A percentile compares a stretch with the other conserved stretches of the same genome.
phyloP scores from a whole-genome alignment of 768 basidiomycete genomes.

The Tricholoma terreum region DNA sequence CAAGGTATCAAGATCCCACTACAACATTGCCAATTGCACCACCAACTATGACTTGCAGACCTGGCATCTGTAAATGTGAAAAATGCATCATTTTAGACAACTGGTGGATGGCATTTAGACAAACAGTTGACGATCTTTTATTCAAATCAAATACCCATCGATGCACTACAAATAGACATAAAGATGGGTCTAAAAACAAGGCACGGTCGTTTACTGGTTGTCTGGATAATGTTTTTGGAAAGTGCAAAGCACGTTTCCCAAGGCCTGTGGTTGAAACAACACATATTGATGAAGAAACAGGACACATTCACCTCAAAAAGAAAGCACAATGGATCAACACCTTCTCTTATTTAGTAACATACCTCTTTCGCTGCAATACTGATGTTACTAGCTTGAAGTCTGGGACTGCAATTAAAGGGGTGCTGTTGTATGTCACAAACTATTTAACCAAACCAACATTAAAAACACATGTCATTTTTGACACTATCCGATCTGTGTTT shows the following conservation, averaged over 20 bases:
- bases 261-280: no score
- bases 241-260: conserved; percentile 38
- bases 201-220: conserved; percentile 18
- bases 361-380: conserved; percentile 36
- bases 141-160: conserved; percentile 27
- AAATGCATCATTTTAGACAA: conserved; percentile 16
- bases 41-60: conserved; percentile 11
- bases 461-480: conserved; percentile 39
- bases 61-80: conserved; percentile 3
- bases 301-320: conserved; percentile 29
- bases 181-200: conserved; percentile 11
- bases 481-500: conserved; percentile 16
- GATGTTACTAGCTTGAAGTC: conserved; percentile 37
- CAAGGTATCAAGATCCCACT: conserved; percentile 15
- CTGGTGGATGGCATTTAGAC: conserved; percentile 15
- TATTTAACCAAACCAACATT: conserved; percentile 39
- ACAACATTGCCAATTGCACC: conserved; percentile 21
- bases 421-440: conserved; percentile 38
- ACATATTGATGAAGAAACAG: conserved; percentile 24
- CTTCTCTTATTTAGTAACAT: conserved; percentile 22
- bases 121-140: conserved; percentile 28
- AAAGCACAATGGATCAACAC: conserved; percentile 36
- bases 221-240: conserved; percentile 22
- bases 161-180: conserved; percentile 13
- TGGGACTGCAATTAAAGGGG: conserved; percentile 38